A percentile compares a stretch with the other conserved stretches of the same genome.
Conservation (phyloP, 108 stramenopile genomes). For the Aurantiochytrium sp. region DNA sequence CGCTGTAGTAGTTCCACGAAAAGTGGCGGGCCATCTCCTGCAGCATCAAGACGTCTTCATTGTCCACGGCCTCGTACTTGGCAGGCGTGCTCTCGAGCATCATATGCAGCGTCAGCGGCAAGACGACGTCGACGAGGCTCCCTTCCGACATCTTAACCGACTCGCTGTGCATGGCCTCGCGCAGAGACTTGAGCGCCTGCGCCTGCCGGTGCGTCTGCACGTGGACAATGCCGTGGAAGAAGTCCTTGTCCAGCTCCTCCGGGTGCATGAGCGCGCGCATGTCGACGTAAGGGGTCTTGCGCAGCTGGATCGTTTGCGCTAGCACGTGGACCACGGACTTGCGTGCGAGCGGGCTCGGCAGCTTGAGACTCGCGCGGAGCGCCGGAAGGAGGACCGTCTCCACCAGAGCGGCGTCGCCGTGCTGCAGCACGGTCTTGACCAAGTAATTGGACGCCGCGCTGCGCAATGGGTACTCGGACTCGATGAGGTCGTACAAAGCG, state of each 20-base stretch:
- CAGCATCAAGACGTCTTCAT: not conserved
- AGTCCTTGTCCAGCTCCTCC: not conserved
- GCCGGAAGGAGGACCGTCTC: not conserved
- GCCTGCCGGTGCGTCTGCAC: slow-evolving; percentile 10
- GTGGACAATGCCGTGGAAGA: not conserved
- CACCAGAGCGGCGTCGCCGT: not conserved
- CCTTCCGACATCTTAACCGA: not conserved
- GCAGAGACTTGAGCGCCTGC: not conserved
- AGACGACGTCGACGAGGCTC: not conserved
- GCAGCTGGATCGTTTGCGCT: not conserved
- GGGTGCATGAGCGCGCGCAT: not conserved
- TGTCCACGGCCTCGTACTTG: not conserved
- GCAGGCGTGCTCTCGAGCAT: not conserved
- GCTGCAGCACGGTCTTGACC: not conserved
- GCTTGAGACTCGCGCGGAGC: not conserved
- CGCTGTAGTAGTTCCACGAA: not conserved
- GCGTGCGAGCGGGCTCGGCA: not conserved
- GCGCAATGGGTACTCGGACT: slow-evolving; percentile 9
- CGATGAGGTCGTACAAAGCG: not conserved
- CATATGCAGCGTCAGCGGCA: not conserved
- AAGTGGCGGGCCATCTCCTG: slow-evolving; percentile 22
- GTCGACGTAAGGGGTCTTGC: not conserved
- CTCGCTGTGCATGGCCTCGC: not conserved
- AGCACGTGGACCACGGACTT: not conserved
- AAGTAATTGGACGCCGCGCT: not conserved